Conservation (phyloP, 1,139 yeast genomes). For the Saccharomyces pastorianus region DNA sequence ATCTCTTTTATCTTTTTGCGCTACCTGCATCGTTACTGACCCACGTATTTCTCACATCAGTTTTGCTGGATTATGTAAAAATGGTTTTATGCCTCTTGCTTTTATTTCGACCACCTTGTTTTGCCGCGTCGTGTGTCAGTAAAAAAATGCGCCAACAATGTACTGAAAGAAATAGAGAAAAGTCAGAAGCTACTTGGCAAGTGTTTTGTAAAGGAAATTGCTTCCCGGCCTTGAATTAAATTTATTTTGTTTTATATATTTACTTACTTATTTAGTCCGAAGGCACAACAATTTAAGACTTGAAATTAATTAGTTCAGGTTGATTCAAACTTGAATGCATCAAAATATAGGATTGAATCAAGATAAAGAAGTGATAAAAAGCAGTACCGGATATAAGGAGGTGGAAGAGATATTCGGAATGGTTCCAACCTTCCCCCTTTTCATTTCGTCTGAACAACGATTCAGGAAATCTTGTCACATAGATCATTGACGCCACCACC, state of each 20-base stretch:
- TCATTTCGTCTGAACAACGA: not conserved
- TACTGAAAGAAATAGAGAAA: too few species aligned
- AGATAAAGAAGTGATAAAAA: slow-evolving; percentile 61
- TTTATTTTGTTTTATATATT: not conserved
- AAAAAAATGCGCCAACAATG: not conserved
- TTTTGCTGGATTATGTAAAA: not conserved
- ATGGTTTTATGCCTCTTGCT: not conserved
- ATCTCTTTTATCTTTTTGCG: slow-evolving; percentile 35
- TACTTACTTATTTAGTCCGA: not conserved
- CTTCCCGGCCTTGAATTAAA: not conserved
- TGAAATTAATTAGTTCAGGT: not conserved
- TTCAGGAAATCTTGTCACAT: not conserved
- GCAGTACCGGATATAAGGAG: slow-evolving; percentile 76
- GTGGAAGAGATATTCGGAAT: slow-evolving; percentile 44
- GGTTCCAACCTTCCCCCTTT: not conserved
- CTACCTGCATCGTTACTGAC: not conserved
- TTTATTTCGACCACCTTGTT: not conserved
- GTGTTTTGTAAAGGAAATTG: not conserved
- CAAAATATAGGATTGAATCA: slow-evolving; percentile 36
- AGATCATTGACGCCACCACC: not conserved
- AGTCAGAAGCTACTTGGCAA: not conserved
- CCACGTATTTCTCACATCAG: not conserved
- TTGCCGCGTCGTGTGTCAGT: not conserved
- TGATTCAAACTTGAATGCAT: slow-evolving; percentile 15
- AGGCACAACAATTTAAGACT: not conserved